Conservation (phyloP, 495 filamentous ascomycete genomes). For the Podospora sp. region DNA sequence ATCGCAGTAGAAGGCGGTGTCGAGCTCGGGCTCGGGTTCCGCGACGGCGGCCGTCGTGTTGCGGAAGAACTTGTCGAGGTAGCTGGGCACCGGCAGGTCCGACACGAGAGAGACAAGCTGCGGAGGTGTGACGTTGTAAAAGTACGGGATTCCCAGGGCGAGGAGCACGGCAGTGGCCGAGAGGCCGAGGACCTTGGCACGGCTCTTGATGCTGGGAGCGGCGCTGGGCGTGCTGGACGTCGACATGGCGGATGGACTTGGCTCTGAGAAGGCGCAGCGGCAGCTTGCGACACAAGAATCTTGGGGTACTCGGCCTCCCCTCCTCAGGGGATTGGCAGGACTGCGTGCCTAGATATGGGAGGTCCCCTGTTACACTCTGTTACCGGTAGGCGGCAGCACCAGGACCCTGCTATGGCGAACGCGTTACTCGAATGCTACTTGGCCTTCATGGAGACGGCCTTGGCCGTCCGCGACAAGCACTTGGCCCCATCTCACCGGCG, state of each 20-base stretch:
- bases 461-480: background rate
- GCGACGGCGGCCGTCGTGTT: background rate
- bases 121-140: constrained; percentile 24
- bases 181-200: constrained; percentile 27
- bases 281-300: background rate
- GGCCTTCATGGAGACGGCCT: background rate
- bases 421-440: background rate
- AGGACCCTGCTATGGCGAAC: background rate
- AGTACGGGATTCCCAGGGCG: constrained; percentile 28
- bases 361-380: background rate
- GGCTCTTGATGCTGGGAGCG: constrained; percentile 17
- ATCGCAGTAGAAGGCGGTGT: constrained; percentile 33
- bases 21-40: no score
- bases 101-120: constrained; percentile 27
- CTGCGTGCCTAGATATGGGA: background rate
- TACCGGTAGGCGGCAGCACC: background rate
- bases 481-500: background rate
- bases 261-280: background rate
- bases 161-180: constrained; percentile 30
- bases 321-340: background rate
- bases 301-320: background rate
- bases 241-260: constrained; percentile 19
- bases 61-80: constrained; percentile 28
- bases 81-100: constrained; percentile 30
- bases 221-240: background rate